These are phyloP conservation scores for Cladorrhinum sp. DNA, from an alignment of 2,329 filamentous ascomycete genomes.

Conservation along the genomic window DNA sequence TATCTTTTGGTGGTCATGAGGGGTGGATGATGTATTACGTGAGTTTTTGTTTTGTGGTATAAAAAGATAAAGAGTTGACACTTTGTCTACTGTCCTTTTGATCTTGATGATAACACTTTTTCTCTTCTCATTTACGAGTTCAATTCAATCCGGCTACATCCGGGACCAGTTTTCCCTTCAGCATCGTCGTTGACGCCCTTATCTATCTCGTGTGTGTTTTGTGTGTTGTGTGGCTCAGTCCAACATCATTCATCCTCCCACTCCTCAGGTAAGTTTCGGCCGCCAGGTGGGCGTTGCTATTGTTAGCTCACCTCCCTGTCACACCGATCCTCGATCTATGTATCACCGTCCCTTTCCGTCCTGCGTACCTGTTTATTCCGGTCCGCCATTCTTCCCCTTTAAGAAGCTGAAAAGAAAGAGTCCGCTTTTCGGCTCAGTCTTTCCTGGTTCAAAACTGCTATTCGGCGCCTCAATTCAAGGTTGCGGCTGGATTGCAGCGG, in stretches of 20 bases:
- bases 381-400: background rate
- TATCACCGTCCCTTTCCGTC: background rate
- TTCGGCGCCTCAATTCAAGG: background rate
- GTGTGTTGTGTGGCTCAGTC: background rate
- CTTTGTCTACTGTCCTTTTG: too few species aligned
- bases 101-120: background rate
- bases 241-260: background rate
- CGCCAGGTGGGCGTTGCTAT: background rate
- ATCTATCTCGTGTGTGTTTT: background rate
- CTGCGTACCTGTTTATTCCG: background rate
- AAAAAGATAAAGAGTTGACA: too few species aligned
- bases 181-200: background rate
- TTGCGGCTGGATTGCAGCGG: background rate
- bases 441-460: background rate
- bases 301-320: background rate
- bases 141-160: background rate
- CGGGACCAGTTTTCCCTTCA: background rate
- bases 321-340: background rate
- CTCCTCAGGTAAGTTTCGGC: constrained; percentile 2
- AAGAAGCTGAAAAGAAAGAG: background rate
- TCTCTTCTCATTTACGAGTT: background rate
- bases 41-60: too few species aligned
- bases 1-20: too few species aligned
- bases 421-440: background rate
- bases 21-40: too few species aligned